Evolutionary conservation across 1,284 basidiomycete genomes (phyloP), one percentile per base, ranked within the genome.

Genomic region (Golubevia pallescens): DNA sequence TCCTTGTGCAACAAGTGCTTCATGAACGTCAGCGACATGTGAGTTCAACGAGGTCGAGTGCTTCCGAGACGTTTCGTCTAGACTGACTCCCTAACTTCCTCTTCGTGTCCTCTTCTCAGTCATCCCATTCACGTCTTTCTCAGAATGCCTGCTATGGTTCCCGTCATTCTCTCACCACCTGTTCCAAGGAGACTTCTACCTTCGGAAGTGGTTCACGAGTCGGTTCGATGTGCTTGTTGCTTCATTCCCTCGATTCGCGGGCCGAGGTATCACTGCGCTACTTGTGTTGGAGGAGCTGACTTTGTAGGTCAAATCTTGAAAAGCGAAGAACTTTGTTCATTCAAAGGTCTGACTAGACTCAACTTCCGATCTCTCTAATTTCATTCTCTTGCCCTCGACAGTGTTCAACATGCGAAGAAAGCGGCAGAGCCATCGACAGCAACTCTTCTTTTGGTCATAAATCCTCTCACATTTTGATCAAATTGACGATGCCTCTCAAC

Each of bases 361-460:
- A 1, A 10, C 42, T 8, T 8, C 20, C 14, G 55, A 20, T 1
- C 23, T 19, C 21, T 20, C 28, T 21, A 5, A 61, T n/a, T 2
- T 21, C 16, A 0, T 13, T 19, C 20, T 34, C 3, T 21, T 54
- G 3, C 34, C 10, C 10, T 38, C 10, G 10, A 4, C 51, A 61
- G 59, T 65, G 63, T 14, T 20, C 63, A 21, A 32, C 52, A 20
- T 65, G 63, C 20, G 63, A 65, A 34, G 60, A 48, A 34, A 57
- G 21, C 16, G 34, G 51, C 2, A 20, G 54, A 24, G 51, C 61
- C 20, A 21, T 57, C 7, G 28, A 51, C 1, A 16, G 34, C 34
- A 4, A 10, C 10, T 38, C 34, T 38, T 10, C 42, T 20, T 16
- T n/a, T 2, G 14, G 32, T 42, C 63, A 65, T 54, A 32, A 63